Evolutionary conservation across 2,329 filamentous ascomycete genomes (phyloP).

Genomic region (Penicillium sp.): DNA sequence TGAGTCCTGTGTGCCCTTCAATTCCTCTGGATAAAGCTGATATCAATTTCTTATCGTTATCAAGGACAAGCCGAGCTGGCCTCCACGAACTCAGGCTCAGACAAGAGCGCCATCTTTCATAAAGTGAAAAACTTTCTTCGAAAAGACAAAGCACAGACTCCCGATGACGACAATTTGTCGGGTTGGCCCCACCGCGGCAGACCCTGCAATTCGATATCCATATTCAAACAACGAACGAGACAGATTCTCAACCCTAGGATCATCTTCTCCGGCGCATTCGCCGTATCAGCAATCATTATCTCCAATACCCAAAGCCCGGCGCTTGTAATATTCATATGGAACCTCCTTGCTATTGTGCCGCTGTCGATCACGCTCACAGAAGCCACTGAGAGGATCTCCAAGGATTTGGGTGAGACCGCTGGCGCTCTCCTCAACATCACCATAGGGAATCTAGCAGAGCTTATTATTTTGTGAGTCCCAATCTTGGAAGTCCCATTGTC

Average conservation of each 20-base stretch:
- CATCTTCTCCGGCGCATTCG: constrained; percentile 1
- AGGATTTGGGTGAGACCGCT: constrained; percentile 66
- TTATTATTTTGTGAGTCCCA: constrained; percentile 64
- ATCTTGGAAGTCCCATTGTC: constrained; percentile 18
- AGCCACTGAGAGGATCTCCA: constrained; percentile 69
- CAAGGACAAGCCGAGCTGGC: constrained; percentile 1
- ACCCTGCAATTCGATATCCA: neutral
- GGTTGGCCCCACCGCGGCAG: neutral
- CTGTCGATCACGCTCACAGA: constrained; percentile 66
- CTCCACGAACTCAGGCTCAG: neutral
- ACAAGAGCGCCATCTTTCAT: neutral
- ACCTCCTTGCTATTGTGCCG: constrained; percentile 69
- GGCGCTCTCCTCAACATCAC: constrained; percentile 70
- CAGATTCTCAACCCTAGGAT: neutral
- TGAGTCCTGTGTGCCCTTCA: neutral
- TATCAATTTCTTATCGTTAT: neutral
- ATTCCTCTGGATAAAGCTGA: neutral
- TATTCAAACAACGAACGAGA: neutral
- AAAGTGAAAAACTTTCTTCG: constrained; percentile 3
- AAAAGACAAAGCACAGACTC: neutral
- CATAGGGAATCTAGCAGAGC: constrained; percentile 72
- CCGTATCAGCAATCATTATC: neutral
- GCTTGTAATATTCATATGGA: constrained; percentile 54
- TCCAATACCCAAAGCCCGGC: constrained; percentile 1
- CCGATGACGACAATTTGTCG: neutral